Evolutionary conservation across 2,329 filamentous ascomycete species (phyloP).

Genomic region (Fusarium albosuccineum): DNA sequence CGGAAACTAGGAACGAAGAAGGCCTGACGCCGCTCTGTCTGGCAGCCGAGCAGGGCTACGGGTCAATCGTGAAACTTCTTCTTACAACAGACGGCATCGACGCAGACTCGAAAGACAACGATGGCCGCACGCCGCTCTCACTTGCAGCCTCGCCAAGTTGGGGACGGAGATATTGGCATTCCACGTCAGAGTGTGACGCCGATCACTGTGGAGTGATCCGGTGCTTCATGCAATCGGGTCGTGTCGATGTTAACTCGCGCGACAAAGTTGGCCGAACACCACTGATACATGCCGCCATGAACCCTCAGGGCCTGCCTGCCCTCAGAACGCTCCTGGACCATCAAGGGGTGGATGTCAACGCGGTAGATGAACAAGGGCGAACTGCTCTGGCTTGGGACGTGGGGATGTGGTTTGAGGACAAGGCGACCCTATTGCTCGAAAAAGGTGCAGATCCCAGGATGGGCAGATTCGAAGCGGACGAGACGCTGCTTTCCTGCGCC

Average conservation of each 20-base stretch:
- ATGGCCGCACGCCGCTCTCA: neutral
- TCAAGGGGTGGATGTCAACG: neutral
- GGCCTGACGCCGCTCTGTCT: neutral
- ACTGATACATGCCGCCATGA: neutral
- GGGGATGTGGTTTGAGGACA: neutral
- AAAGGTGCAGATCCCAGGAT: neutral
- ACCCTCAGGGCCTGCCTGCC: neutral
- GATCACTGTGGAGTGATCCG: neutral
- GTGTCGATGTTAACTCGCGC: neutral
- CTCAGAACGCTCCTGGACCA: neutral
- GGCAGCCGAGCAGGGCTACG: neutral
- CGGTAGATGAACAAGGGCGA: neutral
- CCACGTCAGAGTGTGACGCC: neutral
- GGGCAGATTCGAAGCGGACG: neutral
- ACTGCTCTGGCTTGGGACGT: neutral
- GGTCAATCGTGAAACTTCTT: neutral
- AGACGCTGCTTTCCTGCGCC: neutral
- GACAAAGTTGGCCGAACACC: neutral
- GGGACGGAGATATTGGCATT: neutral
- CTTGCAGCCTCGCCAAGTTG: neutral
- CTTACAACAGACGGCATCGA: neutral
- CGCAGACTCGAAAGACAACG: neutral
- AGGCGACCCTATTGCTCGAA: neutral
- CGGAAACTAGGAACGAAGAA: neutral
- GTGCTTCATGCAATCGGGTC: neutral